phyloP scores from a whole-genome alignment of 1,139 yeast genomes.

The Magnusiomyces tetraspermus region DNA sequence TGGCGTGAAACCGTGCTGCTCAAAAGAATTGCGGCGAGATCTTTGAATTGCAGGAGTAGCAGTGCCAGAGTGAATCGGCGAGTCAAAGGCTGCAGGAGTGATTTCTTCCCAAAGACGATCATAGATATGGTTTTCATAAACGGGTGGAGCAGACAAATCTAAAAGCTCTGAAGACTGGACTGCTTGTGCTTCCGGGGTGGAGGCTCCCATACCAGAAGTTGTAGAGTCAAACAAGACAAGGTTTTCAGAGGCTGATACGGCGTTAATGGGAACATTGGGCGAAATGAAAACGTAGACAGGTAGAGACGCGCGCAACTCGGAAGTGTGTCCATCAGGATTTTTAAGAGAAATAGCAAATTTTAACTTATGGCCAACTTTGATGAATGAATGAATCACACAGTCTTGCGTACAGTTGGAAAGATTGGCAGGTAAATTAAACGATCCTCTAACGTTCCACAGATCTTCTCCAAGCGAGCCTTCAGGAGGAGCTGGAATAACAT shows the following conservation, averaged over 20 bases:
- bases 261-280: slow-evolving; percentile 57
- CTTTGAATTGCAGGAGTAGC: slow-evolving; percentile 36
- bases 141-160: slow-evolving; percentile 66
- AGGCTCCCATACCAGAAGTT: slow-evolving; percentile 11
- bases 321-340: slow-evolving; percentile 68
- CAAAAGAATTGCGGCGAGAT: slow-evolving; percentile 20
- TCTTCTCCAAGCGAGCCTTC: slow-evolving; percentile 41
- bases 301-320: slow-evolving; percentile 66
- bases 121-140: slow-evolving; percentile 74
- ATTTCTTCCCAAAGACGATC: slow-evolving; percentile 76
- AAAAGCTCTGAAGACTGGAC: slow-evolving; percentile 5
- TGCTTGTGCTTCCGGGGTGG: slow-evolving; percentile 13
- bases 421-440: slow-evolving; percentile 57
- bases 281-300: slow-evolving; percentile 63
- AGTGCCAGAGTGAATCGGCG: slow-evolving; percentile 48
- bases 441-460: slow-evolving; percentile 65
- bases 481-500: slow-evolving; percentile 38
- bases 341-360: slow-evolving; percentile 53
- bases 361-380: slow-evolving; percentile 63
- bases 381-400: slow-evolving; percentile 47
- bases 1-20: slow-evolving; percentile 14
- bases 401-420: slow-evolving; percentile 76
- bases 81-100: slow-evolving; percentile 43
- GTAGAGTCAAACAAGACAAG: slow-evolving; percentile 4
- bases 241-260: slow-evolving; percentile 36